phyloP scores from a whole-genome alignment of 2,329 filamentous ascomycete species.

The Fonsecaea multimorphosa region DNA sequence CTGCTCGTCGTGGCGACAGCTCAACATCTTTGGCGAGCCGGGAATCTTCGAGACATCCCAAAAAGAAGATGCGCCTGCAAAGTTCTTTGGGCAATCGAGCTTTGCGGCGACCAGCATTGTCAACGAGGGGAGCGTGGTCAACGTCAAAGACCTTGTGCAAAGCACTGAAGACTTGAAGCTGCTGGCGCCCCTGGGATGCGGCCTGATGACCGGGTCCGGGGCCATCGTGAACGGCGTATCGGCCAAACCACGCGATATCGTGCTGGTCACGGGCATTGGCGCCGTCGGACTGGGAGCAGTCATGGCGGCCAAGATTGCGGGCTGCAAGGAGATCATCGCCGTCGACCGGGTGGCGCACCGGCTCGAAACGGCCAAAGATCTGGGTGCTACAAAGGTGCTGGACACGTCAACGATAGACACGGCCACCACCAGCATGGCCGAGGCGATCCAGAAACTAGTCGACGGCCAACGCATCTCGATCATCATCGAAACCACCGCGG shows the following conservation, averaged over 20 bases:
- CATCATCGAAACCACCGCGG: conserved; percentile 59
- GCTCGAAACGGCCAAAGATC: conserved; percentile 48
- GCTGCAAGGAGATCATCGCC: conserved; percentile 49
- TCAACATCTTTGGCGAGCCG: conserved; percentile 50
- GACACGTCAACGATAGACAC: conserved; percentile 40
- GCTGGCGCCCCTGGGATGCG: conserved; percentile 44
- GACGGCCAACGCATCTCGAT: conserved; percentile 52
- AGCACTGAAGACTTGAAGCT: conserved; percentile 38
- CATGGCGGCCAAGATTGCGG: conserved; percentile 56
- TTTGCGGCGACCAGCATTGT: conserved; percentile 45
- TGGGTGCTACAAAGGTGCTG: conserved; percentile 49
- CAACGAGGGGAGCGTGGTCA: conserved; percentile 40
- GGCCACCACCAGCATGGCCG: conserved; percentile 40
- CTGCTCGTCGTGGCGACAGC: conserved; percentile 56
- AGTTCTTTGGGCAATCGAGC: conserved; percentile 50
- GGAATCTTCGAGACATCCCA: conserved; percentile 25
- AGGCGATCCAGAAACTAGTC: conserved; percentile 46
- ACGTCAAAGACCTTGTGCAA: conserved; percentile 31
- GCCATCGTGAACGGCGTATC: conserved; percentile 51
- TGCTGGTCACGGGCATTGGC: conserved; percentile 54
- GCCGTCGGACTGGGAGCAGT: conserved; percentile 56
- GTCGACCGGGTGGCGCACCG: conserved; percentile 49
- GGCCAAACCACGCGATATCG: conserved; percentile 45
- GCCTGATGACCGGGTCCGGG: conserved; percentile 49
- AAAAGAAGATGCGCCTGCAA: conserved; percentile 43